Percentiles rank a stretch among this genome's conserved stretches.
Evolutionary conservation across 176 grass and related monocot species (phyloP).

Genomic region (Oryza meyeriana): DNA sequence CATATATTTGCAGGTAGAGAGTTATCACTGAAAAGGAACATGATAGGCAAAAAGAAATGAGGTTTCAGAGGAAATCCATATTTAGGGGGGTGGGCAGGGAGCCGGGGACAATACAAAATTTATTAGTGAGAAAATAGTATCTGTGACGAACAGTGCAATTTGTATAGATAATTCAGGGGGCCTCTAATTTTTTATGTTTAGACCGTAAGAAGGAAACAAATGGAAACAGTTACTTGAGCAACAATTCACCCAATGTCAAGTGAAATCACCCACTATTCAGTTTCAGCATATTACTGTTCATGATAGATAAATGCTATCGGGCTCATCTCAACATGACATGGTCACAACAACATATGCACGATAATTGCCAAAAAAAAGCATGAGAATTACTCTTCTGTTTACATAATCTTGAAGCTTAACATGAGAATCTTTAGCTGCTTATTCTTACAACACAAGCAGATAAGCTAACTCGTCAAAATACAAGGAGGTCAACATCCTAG

Average conservation of each 20-base stretch:
- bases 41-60: constrained; percentile 17
- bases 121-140: not conserved
- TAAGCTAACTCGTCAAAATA: not conserved
- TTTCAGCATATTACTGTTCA: not conserved
- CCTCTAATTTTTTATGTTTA: too few relatives aligned
- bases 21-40: not conserved
- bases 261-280: too few relatives aligned
- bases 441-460: not conserved
- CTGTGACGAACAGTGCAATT: not conserved
- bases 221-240: too few relatives aligned
- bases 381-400: not conserved
- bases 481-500: not conserved
- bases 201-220: too few relatives aligned
- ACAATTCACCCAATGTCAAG: too few relatives aligned
- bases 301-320: not conserved
- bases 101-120: not conserved
- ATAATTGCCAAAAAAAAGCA: not conserved
- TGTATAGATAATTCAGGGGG: not conserved
- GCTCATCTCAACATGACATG: not conserved
- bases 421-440: not conserved
- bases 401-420: not conserved
- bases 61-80: constrained; percentile 19
- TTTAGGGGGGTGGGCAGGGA: too few relatives aligned
- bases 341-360: not conserved
- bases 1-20: not conserved